Percentiles rank a stretch among this genome's conserved stretches.
Conservation (phyloP, 495 filamentous ascomycete genomes). For the Trichodelitschia bisporula region DNA sequence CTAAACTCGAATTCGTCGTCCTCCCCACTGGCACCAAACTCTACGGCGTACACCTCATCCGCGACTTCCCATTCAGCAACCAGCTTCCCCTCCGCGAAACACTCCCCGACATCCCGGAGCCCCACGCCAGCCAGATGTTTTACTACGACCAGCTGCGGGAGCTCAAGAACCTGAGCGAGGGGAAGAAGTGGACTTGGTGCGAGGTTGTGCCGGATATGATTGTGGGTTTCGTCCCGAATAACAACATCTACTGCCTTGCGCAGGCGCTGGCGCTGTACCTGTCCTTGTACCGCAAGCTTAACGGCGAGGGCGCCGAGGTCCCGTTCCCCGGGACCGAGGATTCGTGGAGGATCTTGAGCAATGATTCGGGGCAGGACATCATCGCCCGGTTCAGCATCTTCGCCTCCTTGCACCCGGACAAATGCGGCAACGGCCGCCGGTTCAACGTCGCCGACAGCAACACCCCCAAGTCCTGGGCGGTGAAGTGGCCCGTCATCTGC, state of each 20-base stretch:
- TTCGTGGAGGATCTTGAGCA: slow-evolving; percentile 11
- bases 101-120: slow-evolving; percentile 15
- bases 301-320: slow-evolving; percentile 10
- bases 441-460: slow-evolving; percentile 12
- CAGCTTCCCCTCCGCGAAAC: slow-evolving; percentile 14
- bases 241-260: slow-evolving; percentile 14
- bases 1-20: slow-evolving; percentile 16
- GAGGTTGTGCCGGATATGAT: slow-evolving; percentile 15
- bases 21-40: slow-evolving; percentile 18
- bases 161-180: slow-evolving; percentile 10
- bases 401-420: slow-evolving; percentile 10
- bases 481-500: slow-evolving; percentile 14
- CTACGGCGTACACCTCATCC: slow-evolving; percentile 16
- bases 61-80: slow-evolving; percentile 15
- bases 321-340: slow-evolving; percentile 12
- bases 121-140: slow-evolving; percentile 15
- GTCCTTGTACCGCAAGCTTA: slow-evolving; percentile 6
- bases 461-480: slow-evolving; percentile 6
- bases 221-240: slow-evolving; percentile 15
- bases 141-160: slow-evolving; percentile 16
- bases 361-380: slow-evolving; percentile 13
- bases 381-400: slow-evolving; percentile 13
- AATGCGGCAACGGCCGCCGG: slow-evolving; percentile 7
- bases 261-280: slow-evolving; percentile 12
- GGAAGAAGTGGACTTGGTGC: slow-evolving; percentile 13